phyloP scores from a whole-genome alignment of 1,284 basidiomycete genomes.

The Cerrena zonata region DNA sequence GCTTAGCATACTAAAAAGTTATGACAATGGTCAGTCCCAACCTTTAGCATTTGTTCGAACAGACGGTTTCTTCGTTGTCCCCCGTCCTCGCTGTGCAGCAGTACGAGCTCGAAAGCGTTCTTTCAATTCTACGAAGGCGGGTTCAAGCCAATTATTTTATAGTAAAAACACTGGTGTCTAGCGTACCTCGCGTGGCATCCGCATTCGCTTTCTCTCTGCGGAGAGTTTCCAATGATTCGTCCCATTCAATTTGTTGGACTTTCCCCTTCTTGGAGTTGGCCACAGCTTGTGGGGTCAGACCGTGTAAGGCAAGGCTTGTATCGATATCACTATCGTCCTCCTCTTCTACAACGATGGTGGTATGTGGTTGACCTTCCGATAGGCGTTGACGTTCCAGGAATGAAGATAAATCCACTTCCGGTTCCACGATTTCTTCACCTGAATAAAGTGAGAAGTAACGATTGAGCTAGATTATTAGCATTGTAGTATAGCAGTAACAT shows the following conservation, averaged over 20 bases:
- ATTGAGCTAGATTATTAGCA: too few relatives aligned
- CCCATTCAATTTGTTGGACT: conserved; percentile 60
- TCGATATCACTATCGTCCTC: conserved; percentile 58
- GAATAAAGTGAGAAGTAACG: background rate
- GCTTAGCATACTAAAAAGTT: background rate
- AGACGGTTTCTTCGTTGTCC: background rate
- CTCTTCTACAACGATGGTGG: conserved; percentile 11
- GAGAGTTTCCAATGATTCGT: conserved; percentile 56
- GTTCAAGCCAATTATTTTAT: background rate
- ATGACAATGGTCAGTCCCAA: background rate
- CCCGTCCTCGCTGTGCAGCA: conserved; percentile 40
- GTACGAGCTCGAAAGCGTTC: conserved; percentile 58
- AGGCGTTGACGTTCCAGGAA: conserved; percentile 61
- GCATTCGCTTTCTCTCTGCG: conserved; percentile 63
- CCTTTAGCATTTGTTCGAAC: background rate
- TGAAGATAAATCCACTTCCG: conserved; percentile 63
- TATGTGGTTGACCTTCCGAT: conserved; percentile 25
- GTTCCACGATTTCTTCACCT: conserved; percentile 66
- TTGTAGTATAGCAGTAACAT: background rate
- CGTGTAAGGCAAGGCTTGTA: conserved; percentile 42
- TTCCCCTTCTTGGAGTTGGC: conserved; percentile 54
- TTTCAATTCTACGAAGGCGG: conserved; percentile 51
- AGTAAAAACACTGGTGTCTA: background rate
- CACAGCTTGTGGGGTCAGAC: conserved; percentile 21
- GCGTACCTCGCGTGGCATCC: conserved; percentile 64